Evolutionary conservation across 495 filamentous ascomycete genomes (phyloP).

Genomic region (Xanthoparmelia taractica): DNA sequence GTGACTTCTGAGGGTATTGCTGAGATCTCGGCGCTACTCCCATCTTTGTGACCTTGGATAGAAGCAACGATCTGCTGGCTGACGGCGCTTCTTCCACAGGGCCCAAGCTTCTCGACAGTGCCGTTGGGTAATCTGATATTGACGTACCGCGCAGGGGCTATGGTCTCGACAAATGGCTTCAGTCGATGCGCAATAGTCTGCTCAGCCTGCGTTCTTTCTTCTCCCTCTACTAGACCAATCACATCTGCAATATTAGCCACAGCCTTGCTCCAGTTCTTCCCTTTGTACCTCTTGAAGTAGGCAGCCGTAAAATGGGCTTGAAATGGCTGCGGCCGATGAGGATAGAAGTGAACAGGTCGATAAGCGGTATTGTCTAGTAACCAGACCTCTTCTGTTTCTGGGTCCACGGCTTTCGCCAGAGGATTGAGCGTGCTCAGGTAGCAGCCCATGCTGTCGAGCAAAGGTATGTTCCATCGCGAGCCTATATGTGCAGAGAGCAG

Average conservation of each 20-base stretch:
- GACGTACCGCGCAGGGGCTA: constrained; percentile 60
- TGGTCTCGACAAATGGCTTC: constrained; percentile 65
- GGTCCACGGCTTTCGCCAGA: constrained; percentile 35
- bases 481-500: constrained; percentile 15
- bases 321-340: constrained; percentile 44
- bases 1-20: constrained; percentile 38
- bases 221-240: constrained; percentile 57
- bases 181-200: constrained; percentile 61
- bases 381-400: constrained; percentile 65
- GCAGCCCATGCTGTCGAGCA: constrained; percentile 23
- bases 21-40: constrained; percentile 36
- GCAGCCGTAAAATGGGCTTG: constrained; percentile 73
- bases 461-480: constrained; percentile 22
- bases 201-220: constrained; percentile 49
- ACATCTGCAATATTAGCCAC: constrained; percentile 65
- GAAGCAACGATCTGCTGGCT: constrained; percentile 18
- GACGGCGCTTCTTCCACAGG: constrained; percentile 29
- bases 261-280: constrained; percentile 53
- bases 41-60: constrained; percentile 27
- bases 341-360: constrained; percentile 31
- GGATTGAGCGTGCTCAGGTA: constrained; percentile 34
- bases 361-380: constrained; percentile 86
- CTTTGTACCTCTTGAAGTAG: constrained; percentile 64
- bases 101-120: constrained; percentile 38
- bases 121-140: constrained; percentile 46